Percentiles rank a stretch among this genome's conserved stretches.
Conservation (phyloP, 495 filamentous ascomycete species). For the Penicillium robsamsonii region DNA sequence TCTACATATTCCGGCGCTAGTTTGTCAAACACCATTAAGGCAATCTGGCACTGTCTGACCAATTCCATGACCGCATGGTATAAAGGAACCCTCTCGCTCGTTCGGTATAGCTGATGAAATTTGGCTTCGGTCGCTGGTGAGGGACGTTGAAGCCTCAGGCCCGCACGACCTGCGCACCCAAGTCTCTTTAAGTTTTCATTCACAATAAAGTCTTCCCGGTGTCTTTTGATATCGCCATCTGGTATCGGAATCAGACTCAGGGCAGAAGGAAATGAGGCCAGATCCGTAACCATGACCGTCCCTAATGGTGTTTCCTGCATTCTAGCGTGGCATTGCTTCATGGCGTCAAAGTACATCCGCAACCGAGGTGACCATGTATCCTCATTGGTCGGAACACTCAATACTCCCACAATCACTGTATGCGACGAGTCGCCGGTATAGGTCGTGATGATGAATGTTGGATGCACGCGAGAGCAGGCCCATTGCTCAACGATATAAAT, state of each 20-base stretch:
- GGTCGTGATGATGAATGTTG: slow-evolving; percentile 88
- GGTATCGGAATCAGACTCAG: slow-evolving; percentile 87
- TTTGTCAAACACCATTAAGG: slow-evolving; percentile 83
- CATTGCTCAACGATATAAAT: slow-evolving; percentile 96
- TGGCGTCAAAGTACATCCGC: slow-evolving; percentile 79
- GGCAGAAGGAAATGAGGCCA: slow-evolving; percentile 84
- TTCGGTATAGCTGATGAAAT: slow-evolving; percentile 86
- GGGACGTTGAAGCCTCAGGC: slow-evolving; percentile 73
- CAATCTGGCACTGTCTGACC: slow-evolving; percentile 88
- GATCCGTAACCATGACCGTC: slow-evolving; percentile 88
- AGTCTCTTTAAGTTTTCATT: slow-evolving; percentile 93
- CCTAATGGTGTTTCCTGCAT: slow-evolving; percentile 79
- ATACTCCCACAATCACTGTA: slow-evolving; percentile 70
- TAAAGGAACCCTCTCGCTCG: slow-evolving; percentile 74
- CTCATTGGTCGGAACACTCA: slow-evolving; percentile 82
- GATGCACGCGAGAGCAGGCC: slow-evolving; percentile 87
- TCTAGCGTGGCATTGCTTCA: slow-evolving; percentile 79
- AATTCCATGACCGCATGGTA: slow-evolving; percentile 79
- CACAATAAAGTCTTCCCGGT: slow-evolving; percentile 85
- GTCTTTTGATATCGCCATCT: slow-evolving; percentile 76
- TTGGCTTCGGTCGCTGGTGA: slow-evolving; percentile 81
- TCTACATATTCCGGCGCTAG: slow-evolving; percentile 87
- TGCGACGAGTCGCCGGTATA: slow-evolving; percentile 88
- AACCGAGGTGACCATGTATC: slow-evolving; percentile 74
- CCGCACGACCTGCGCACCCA: slow-evolving; percentile 86